Base-by-base conservation (phyloP, 305 asterid genomes). In the Fraxinus latifolia region DNA sequence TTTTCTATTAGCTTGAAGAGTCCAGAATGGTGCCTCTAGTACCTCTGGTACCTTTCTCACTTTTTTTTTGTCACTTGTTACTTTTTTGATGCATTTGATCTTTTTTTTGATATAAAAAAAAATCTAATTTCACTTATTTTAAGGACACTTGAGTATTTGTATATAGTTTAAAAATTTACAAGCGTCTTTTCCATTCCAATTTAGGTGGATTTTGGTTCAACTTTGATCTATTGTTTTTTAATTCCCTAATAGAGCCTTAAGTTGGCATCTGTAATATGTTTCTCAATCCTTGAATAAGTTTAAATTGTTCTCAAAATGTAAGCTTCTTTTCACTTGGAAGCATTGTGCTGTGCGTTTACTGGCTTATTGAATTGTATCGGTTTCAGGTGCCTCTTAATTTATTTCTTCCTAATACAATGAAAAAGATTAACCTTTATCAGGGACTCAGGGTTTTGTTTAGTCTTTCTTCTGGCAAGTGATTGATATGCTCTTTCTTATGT, bases 401-500 rank as follows among this genome's bases (percentile, higher is more conserved):
- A 23, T 47, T 47, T 44, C 9, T n/a, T 76, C 62, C 9, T 29
- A 39, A 1, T 7, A 8, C 4, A 55, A 39, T 79, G 80, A 42
- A 6, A 65, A 36, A 70, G 17, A 33, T 74, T n/a, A 80, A 82
- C 17, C 47, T 42, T 32, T 71, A 14, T 23, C 37, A 33, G 58
- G 81, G 65, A 47, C 74, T 27, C 72, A 39, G 76, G 78, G 78
- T 65, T 47, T 67, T 80, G 79, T 77, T 74, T 44, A 33, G 75
- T 55, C 62, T 68, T 68, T 50, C 70, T 82, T 39, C 19, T 67
- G 80, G 79, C 42, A 75, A 36, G 74, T 78, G 71, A 73, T 36
- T 80, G 60, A 77, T 78, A 73, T 79, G 25, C 68, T 74, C 39
- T 33, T 0, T 58, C 39, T 67, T 55, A 15, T 78, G 55, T 86